Base-by-base conservation (phyloP, 768 basidiomycete species). In the Gelatoporia subvermispora region DNA sequence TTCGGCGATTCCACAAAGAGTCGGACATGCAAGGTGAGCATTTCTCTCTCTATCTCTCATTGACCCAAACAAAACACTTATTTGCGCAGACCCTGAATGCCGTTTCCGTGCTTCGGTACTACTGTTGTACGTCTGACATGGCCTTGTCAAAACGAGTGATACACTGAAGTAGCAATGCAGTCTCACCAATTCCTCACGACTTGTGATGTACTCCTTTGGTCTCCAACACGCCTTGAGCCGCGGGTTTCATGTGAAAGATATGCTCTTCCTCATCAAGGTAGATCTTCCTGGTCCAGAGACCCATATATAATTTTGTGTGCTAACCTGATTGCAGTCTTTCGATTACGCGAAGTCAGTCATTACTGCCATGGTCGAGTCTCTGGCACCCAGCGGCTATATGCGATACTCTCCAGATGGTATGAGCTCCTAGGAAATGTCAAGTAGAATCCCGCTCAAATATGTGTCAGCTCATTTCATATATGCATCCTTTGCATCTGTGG, bases 191-290 rank as follows among this genome's bases (percentile, higher is more conserved):
- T 91, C 90, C 58, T 85, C 85, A 34, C 75, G 88, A 13, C 78
- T 91, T 9, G 88, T 91, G 42, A 88, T 90, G 85, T 88, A 79
- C 59, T 90, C 88, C 0, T 90, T 91, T 57, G 88, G 85, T 4
- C 90, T 90, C 68, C 88, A 91, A 54, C 84, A 89, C 56, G 87
- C 87, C 1, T 88, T 79, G 63, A 78, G 83, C 54, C 77, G 84
- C 8, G 85, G 86, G 1, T 75, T 87, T 22, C 72, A 80, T 52
- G 65, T 72, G 1, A 74, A 73, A 2, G 85, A 88, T 61, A 65
- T 79, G 15, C 60, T 88, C 17, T 85, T 85, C 63, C 81, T 89
- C 52, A 76, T 71, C 47, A 84, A 81, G 73, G 88, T 84, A 24
- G 15, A 70, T 50, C 39, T 45, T 35, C 17, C 47, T 45, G 1